A percentile compares a stretch with the other conserved stretches of the same genome.
Conservation (phyloP, 768 basidiomycete genomes). For the Exsudoporus frostii region DNA sequence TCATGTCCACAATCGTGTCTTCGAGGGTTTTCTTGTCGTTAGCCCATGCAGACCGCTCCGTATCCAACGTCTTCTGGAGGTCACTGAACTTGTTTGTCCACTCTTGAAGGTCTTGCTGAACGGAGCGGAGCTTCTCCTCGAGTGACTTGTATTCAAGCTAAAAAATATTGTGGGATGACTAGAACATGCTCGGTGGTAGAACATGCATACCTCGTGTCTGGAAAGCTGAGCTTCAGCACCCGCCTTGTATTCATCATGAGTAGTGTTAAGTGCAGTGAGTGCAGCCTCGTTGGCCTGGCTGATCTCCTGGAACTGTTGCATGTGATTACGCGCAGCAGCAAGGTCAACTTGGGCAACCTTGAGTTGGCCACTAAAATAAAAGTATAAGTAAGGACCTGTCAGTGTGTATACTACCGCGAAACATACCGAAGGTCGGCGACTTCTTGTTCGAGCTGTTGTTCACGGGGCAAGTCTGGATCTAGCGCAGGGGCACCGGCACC, state of each 20-base stretch:
- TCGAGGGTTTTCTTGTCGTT: slow-evolving; percentile 82
- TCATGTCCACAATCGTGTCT: slow-evolving; percentile 78
- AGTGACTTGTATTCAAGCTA: slow-evolving; percentile 66
- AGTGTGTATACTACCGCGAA: background rate
- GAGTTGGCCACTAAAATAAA: slow-evolving; percentile 54
- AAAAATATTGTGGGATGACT: background rate
- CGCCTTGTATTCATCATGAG: slow-evolving; percentile 77
- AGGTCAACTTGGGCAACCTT: slow-evolving; percentile 80
- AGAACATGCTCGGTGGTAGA: too few relatives aligned
- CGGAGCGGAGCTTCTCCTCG: slow-evolving; percentile 54
- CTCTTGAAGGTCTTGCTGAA: slow-evolving; percentile 53
- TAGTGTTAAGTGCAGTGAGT: slow-evolving; percentile 61
- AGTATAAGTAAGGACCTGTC: background rate
- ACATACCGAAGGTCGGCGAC: slow-evolving; percentile 80
- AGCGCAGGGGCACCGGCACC: slow-evolving; percentile 31
- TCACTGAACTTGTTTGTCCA: slow-evolving; percentile 50
- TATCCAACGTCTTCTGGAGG: slow-evolving; percentile 62
- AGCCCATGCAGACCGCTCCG: slow-evolving; percentile 65
- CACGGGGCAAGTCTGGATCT: slow-evolving; percentile 53
- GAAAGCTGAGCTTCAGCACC: slow-evolving; percentile 68
- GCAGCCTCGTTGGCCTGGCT: slow-evolving; percentile 80
- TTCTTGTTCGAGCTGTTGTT: slow-evolving; percentile 80
- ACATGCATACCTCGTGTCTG: slow-evolving; percentile 55
- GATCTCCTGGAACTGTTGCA: slow-evolving; percentile 84
- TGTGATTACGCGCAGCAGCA: slow-evolving; percentile 63